Conservation (phyloP, 345 rosid genomes). For the Melaleuca alternifolia region DNA sequence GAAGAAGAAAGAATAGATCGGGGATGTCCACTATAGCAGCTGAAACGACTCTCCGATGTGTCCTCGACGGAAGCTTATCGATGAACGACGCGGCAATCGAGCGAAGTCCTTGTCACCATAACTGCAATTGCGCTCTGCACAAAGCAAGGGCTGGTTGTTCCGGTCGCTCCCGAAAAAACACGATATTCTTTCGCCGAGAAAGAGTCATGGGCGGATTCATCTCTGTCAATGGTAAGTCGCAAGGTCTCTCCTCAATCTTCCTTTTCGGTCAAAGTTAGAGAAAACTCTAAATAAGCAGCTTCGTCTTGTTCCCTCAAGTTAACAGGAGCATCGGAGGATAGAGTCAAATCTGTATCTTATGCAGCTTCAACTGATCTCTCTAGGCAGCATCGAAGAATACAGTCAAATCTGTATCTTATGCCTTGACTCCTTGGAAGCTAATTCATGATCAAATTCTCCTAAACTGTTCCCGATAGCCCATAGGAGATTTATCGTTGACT, state of each 20-base stretch:
- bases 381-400: too few relatives aligned
- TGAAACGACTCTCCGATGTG: background rate
- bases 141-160: background rate
- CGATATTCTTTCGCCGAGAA: background rate
- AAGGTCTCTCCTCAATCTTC: background rate
- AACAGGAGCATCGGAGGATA: background rate
- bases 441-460: too few relatives aligned
- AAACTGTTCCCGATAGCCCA: too few relatives aligned
- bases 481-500: too few relatives aligned
- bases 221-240: background rate
- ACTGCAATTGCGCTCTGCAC: constrained; percentile 8
- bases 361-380: too few relatives aligned
- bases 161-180: background rate
- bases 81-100: background rate
- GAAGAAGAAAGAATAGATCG: background rate
- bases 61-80: background rate
- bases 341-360: too few relatives aligned
- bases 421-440: too few relatives aligned
- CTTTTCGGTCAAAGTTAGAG: background rate
- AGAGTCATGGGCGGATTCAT: background rate
- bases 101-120: constrained; percentile 3
- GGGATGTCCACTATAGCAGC: background rate
- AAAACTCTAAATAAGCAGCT: background rate
- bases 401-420: too few relatives aligned
- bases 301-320: background rate